These are phyloP conservation scores for Fusarium xyrophilum DNA, from an alignment of 2,329 filamentous ascomycete species.

Conservation along the genomic window DNA sequence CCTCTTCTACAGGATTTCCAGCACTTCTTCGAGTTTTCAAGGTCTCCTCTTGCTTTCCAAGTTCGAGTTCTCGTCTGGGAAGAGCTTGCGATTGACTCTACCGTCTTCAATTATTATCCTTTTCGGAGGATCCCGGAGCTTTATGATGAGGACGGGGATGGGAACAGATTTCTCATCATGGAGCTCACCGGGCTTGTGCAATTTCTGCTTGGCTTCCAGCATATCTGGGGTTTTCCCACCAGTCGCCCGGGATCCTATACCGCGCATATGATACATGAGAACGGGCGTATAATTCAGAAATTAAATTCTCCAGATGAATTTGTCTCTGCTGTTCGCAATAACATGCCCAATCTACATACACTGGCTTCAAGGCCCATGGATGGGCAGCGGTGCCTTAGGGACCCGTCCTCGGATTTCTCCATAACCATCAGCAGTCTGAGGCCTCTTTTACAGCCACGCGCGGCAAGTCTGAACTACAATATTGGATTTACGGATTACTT, in stretches of 20 bases:
- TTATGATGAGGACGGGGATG: neutral
- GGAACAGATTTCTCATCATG: neutral
- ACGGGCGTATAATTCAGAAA: too few relatives aligned
- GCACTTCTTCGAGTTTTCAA: neutral
- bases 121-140: fast-evolving
- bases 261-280: neutral
- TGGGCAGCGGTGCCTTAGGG: neutral
- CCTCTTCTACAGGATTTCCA: neutral
- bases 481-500: neutral
- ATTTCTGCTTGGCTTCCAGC: neutral
- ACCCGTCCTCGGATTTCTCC: neutral
- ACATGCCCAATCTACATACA: constrained; percentile 1
- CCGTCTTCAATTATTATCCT: fast-evolving
- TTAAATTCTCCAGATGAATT: neutral
- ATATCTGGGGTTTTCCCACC: neutral
- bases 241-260: neutral
- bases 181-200: neutral
- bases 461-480: neutral
- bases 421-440: neutral
- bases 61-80: constrained; percentile 10
- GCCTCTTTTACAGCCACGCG: neutral
- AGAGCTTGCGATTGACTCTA: neutral
- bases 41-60: neutral
- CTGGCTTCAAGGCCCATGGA: constrained; percentile 13
- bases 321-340: neutral